A percentile compares a stretch with the other conserved stretches of the same genome.
These are phyloP conservation scores for Podaxis carcinomalis DNA, from an alignment of 768 basidiomycete species.

Conservation along the genomic window DNA sequence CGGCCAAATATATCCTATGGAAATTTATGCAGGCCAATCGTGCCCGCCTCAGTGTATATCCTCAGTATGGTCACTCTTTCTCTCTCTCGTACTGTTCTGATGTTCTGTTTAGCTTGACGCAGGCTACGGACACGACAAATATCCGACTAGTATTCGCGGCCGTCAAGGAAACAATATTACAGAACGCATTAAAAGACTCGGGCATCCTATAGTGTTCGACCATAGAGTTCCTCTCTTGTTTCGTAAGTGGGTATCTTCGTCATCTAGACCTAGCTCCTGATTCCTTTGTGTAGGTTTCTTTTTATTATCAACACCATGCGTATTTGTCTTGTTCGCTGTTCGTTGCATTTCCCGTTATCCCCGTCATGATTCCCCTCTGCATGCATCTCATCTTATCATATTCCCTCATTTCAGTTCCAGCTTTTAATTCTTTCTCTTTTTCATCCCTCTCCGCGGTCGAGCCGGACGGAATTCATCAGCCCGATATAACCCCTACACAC, in stretches of 20 bases:
- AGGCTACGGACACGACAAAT: constrained; percentile 87
- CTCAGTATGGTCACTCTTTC: constrained; percentile 38
- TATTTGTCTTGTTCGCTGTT: neutral
- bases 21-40: constrained; percentile 90
- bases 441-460: neutral
- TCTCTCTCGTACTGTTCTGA: constrained; percentile 20
- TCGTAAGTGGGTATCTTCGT: neutral
- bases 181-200: constrained; percentile 82
- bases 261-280: neutral
- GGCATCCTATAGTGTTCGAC: constrained; percentile 54
- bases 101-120: constrained; percentile 56
- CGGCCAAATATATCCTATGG: constrained; percentile 93
- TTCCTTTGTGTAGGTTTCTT: neutral
- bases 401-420: neutral
- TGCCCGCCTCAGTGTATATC: constrained; percentile 75
- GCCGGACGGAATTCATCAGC: neutral
- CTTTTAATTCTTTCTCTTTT: neutral
- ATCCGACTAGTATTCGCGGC: constrained; percentile 80
- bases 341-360: neutral
- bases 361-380: neutral
- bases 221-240: neutral
- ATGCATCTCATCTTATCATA: constrained; percentile 4
- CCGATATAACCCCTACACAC: neutral
- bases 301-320: neutral
- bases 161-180: constrained; percentile 90